Evolutionary conservation across 495 filamentous ascomycete species (phyloP).

Genomic region (Podospora anserina): DNA sequence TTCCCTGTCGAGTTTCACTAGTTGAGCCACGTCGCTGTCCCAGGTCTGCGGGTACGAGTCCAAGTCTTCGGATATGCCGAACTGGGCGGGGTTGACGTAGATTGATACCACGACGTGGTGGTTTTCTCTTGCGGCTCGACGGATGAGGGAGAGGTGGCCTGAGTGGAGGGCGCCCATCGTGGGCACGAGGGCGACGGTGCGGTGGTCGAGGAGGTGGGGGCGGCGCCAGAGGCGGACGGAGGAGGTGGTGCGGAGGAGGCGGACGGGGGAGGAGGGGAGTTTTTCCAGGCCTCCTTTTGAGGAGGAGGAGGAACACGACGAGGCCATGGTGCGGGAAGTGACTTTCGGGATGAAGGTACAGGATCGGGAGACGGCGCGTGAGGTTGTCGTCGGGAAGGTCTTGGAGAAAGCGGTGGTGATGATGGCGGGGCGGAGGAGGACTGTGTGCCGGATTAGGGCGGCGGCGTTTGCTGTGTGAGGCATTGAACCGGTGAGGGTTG

Average conservation of each 20-base stretch:
- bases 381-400: constrained; percentile 29
- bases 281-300: constrained; percentile 27
- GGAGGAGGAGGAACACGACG: constrained; percentile 17
- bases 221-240: constrained; percentile 69
- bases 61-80: constrained; percentile 85
- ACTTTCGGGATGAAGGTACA: too few species aligned
- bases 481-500: background rate
- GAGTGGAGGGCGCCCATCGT: constrained; percentile 96
- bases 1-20: constrained; percentile 67
- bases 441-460: constrained; percentile 31
- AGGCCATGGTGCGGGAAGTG: constrained; percentile 33
- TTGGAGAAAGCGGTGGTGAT: constrained; percentile 8
- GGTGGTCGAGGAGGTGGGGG: constrained; percentile 61
- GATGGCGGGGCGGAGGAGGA: constrained; percentile 27
- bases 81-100: constrained; percentile 96
- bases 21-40: constrained; percentile 64
- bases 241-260: constrained; percentile 71
- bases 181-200: constrained; percentile 81
- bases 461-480: constrained; percentile 19
- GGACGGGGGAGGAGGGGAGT: constrained; percentile 56
- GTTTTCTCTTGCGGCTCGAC: constrained; percentile 79
- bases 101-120: constrained; percentile 82
- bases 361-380: background rate
- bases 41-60: constrained; percentile 88
- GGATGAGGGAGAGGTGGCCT: constrained; percentile 84